Percentiles rank a stretch among this genome's conserved stretches.
These are phyloP conservation scores for Chlamydomonas schloesseri DNA, from an alignment of 139 green algal species.

Conservation along the genomic window DNA sequence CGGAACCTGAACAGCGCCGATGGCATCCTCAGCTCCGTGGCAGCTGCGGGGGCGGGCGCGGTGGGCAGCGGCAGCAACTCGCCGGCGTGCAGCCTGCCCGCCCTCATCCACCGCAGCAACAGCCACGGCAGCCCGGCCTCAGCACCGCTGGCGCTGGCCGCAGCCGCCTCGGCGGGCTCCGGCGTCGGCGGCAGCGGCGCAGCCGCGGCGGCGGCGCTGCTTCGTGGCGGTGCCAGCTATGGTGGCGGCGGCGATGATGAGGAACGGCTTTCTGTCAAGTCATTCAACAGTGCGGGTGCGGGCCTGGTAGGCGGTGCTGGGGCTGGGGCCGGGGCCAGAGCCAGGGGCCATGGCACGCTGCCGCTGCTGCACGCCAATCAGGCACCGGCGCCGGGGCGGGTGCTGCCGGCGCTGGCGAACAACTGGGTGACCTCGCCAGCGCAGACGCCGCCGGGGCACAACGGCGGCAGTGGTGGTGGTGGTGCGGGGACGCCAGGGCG, in stretches of 20 bases:
- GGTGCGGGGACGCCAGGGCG: too few relatives aligned
- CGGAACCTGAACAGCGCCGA: slow-evolving; percentile 25
- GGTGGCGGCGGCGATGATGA: neutral
- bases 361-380: neutral
- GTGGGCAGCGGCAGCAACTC: too few relatives aligned
- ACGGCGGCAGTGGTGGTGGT: neutral
- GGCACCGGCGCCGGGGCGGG: neutral
- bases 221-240: neutral
- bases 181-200: neutral
- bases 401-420: slow-evolving; percentile 16
- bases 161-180: too few relatives aligned
- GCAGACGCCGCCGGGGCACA: neutral
- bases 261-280: neutral
- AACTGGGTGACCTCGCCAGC: slow-evolving; percentile 10
- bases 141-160: neutral
- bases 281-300: neutral
- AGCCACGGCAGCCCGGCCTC: neutral
- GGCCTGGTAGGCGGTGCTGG: neutral
- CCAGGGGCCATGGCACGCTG: too few relatives aligned
- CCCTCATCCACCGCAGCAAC: neutral
- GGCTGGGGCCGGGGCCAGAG: too few relatives aligned
- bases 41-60: neutral
- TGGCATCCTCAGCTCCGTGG: neutral
- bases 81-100: neutral
- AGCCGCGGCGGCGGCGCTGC: too few relatives aligned